These are phyloP conservation scores for Raffaelea albimanens DNA, from an alignment of 2,329 filamentous ascomycete species.

Conservation along the genomic window DNA sequence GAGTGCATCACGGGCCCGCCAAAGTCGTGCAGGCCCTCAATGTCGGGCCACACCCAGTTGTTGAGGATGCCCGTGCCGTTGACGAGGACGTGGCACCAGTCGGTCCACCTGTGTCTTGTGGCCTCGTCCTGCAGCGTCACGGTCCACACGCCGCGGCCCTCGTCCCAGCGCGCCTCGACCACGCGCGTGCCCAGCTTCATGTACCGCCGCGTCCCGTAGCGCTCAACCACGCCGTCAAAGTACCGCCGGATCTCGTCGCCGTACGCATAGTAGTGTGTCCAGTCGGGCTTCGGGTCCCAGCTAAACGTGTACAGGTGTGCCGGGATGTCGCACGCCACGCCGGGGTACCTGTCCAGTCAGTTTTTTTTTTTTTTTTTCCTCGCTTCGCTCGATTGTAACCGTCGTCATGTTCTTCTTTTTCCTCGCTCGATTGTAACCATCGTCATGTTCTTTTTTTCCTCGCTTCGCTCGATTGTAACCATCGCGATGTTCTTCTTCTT, in stretches of 20 bases:
- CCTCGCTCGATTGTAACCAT: too few species aligned
- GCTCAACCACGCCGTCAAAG: constrained; percentile 21
- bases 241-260: constrained; percentile 18
- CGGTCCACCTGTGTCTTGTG: constrained; percentile 13
- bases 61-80: constrained; percentile 16
- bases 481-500: too few species aligned
- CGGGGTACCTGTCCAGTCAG: constrained; percentile 16
- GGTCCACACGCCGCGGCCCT: constrained; percentile 28
- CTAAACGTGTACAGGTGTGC: constrained; percentile 28
- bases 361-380: too few species aligned
- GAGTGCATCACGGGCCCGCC: constrained; percentile 19
- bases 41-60: constrained; percentile 17
- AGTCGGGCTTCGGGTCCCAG: constrained; percentile 20
- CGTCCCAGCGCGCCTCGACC: constrained; percentile 32
- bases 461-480: too few species aligned
- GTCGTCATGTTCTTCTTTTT: background rate
- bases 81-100: constrained; percentile 12
- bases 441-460: too few species aligned
- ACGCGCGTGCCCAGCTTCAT: constrained; percentile 34
- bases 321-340: constrained; percentile 30
- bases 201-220: constrained; percentile 27
- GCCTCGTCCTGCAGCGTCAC: constrained; percentile 20
- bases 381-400: background rate
- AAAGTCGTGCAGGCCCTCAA: constrained; percentile 23
- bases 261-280: constrained; percentile 20